Evolutionary conservation across 1,284 basidiomycete species (phyloP).

Genomic region (Austroboletus olivaceoglutinosus): DNA sequence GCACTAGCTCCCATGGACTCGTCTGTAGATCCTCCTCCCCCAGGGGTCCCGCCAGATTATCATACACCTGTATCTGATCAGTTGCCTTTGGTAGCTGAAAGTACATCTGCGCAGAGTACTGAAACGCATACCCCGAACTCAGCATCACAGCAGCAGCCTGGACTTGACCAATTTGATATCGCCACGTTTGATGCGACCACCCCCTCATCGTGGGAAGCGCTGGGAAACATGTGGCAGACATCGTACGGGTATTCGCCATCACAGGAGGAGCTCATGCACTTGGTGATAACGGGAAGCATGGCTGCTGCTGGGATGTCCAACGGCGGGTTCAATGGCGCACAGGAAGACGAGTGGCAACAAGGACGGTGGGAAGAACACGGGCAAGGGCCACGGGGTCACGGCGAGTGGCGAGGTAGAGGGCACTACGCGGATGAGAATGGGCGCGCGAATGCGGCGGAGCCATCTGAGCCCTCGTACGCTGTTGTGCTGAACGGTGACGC

Average conservation of each 20-base stretch:
- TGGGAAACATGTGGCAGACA: slow-evolving; percentile 69
- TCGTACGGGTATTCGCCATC: slow-evolving; percentile 65
- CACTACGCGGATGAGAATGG: slow-evolving; percentile 35
- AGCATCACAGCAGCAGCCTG: slow-evolving; percentile 39
- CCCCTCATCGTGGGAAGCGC: slow-evolving; percentile 68
- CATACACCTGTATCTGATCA: slow-evolving; percentile 48
- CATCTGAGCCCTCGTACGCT: slow-evolving; percentile 44
- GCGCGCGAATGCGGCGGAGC: slow-evolving; percentile 28
- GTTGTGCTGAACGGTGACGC: slow-evolving; percentile 52
- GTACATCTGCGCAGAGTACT: slow-evolving; percentile 46
- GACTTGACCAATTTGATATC: slow-evolving; percentile 66
- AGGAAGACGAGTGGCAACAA: slow-evolving; percentile 26
- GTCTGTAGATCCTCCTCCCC: slow-evolving; percentile 39
- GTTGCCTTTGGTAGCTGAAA: slow-evolving; percentile 48
- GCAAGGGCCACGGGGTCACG: slow-evolving; percentile 4
- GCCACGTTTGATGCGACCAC: slow-evolving; percentile 66
- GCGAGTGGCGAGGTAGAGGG: slow-evolving; percentile 33
- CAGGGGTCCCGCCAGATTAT: slow-evolving; percentile 40
- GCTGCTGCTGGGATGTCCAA: slow-evolving; percentile 23
- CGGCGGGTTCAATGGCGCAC: slow-evolving; percentile 12
- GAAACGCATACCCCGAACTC: slow-evolving; percentile 37
- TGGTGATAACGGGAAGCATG: slow-evolving; percentile 49
- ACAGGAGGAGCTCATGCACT: slow-evolving; percentile 71
- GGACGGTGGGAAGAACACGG: slow-evolving; percentile 15
- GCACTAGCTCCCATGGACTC: slow-evolving; percentile 33